These are phyloP conservation scores for Pseudognaphalium luteoalbum DNA, from an alignment of 129 eudicot species.

Conservation along the genomic window DNA sequence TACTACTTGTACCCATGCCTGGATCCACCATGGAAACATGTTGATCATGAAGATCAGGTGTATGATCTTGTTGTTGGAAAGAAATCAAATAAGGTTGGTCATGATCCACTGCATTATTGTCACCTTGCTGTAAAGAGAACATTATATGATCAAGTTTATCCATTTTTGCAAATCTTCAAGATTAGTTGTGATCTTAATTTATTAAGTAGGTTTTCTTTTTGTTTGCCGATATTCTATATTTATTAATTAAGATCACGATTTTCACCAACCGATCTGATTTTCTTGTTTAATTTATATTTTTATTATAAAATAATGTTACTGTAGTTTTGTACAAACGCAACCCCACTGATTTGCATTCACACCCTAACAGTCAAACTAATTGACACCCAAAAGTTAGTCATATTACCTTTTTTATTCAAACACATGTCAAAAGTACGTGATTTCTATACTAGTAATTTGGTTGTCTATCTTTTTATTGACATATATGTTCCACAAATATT, in stretches of 20 bases:
- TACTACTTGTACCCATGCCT: not conserved
- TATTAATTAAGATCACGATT: slow-evolving; percentile 22
- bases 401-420: slow-evolving; percentile 20
- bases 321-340: slow-evolving; percentile 35
- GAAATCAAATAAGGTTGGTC: slow-evolving; percentile 31
- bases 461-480: too few relatives aligned
- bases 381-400: not conserved
- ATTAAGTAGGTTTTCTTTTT: slow-evolving; percentile 30
- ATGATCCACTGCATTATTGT: slow-evolving; percentile 34
- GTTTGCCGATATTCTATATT: slow-evolving; percentile 19
- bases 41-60: slow-evolving; percentile 27
- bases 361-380: slow-evolving; percentile 9
- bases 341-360: slow-evolving; percentile 21
- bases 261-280: slow-evolving; percentile 28
- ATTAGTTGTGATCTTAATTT: slow-evolving; percentile 39
- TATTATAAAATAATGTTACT: slow-evolving; percentile 3
- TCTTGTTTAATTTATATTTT: not conserved
- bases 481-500: too few relatives aligned
- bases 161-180: slow-evolving; percentile 35
- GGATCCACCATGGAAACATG: slow-evolving; percentile 23
- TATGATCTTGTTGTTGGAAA: slow-evolving; percentile 28
- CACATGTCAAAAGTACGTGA: not conserved
- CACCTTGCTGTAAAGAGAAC: slow-evolving; percentile 42
- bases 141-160: slow-evolving; percentile 31
- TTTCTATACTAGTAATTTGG: too few relatives aligned